These are phyloP conservation scores for Boletus reticulatus DNA, from an alignment of 768 basidiomycete species.

Conservation along the genomic window DNA sequence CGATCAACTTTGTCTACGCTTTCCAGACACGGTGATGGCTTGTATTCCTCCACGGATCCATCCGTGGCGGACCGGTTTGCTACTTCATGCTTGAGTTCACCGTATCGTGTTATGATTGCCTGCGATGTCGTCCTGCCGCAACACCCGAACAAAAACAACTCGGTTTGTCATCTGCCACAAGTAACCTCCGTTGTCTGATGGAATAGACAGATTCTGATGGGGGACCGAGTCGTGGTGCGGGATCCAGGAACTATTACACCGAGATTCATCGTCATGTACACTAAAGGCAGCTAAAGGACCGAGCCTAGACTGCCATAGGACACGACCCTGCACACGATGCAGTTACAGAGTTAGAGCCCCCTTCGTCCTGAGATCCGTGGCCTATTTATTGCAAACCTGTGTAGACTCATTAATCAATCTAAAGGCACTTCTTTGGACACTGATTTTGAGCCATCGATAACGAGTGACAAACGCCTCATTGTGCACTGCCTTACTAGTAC, in stretches of 20 bases:
- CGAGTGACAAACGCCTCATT: conserved; percentile 22
- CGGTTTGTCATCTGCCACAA: conserved; percentile 23
- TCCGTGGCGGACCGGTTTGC: conserved; percentile 55
- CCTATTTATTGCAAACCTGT: conserved; percentile 24
- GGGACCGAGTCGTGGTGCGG: conserved; percentile 53
- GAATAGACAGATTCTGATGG: conserved; percentile 41
- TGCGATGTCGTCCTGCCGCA: conserved; percentile 51
- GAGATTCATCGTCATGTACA: conserved; percentile 59
- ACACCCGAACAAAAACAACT: conserved; percentile 20
- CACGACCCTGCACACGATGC: conserved; percentile 16
- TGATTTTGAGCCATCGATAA: conserved; percentile 16
- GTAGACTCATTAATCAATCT: conserved; percentile 15
- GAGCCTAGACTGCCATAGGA: conserved; percentile 14
- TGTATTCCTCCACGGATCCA: conserved; percentile 63
- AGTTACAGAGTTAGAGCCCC: conserved; percentile 22
- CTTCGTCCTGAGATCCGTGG: conserved; percentile 18
- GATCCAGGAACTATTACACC: conserved; percentile 55
- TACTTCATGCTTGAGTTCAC: conserved; percentile 66
- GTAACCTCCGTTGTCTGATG: conserved; percentile 26
- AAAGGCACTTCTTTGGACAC: conserved; percentile 21
- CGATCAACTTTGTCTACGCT: conserved; percentile 1
- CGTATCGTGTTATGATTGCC: conserved; percentile 63
- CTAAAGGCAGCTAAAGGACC: conserved; percentile 32
- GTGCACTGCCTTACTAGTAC: conserved; percentile 21
- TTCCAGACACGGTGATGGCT: conserved; percentile 55